Conservation (phyloP, 2,329 filamentous ascomycete species). For the Aspergillus floridensis region DNA sequence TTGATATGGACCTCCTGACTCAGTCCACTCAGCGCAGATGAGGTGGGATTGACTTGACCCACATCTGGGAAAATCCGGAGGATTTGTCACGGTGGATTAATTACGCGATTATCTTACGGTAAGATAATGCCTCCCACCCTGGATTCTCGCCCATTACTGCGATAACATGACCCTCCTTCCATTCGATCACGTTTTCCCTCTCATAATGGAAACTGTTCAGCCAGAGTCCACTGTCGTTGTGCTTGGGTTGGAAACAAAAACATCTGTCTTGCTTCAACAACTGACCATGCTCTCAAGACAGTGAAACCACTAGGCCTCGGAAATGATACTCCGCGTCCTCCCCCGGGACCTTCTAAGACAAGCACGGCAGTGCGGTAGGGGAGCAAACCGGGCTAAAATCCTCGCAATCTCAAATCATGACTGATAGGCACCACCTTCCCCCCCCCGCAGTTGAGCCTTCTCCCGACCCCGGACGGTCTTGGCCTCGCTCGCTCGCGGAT, state of each 20-base stretch:
- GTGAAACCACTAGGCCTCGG: not conserved
- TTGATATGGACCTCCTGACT: not conserved
- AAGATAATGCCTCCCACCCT: not conserved
- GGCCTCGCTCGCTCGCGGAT: conserved; percentile 9
- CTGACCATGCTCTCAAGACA: not conserved
- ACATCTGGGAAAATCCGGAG: not conserved
- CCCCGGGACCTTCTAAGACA: not conserved
- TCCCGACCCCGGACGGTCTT: conserved; percentile 13
- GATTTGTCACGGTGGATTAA: not conserved
- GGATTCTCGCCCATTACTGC: not conserved
- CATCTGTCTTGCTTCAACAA: not conserved
- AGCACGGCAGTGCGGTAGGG: not conserved
- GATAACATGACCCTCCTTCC: not conserved
- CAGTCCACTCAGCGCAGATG: not conserved
- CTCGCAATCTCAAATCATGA: conserved; percentile 16
- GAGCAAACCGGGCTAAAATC: not conserved
- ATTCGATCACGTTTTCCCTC: not conserved
- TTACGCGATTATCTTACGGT: not conserved
- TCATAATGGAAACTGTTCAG: not conserved
- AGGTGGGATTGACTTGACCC: not conserved
- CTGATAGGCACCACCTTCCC: not conserved
- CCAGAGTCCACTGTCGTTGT: not conserved
- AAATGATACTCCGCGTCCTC: not conserved
- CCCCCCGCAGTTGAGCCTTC: conserved; percentile 17
- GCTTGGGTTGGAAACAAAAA: not conserved